Percentiles rank a stretch among this genome's conserved stretches.
phyloP scores from a whole-genome alignment of 495 filamentous ascomycete species.

The Aspergillus taichungensis region DNA sequence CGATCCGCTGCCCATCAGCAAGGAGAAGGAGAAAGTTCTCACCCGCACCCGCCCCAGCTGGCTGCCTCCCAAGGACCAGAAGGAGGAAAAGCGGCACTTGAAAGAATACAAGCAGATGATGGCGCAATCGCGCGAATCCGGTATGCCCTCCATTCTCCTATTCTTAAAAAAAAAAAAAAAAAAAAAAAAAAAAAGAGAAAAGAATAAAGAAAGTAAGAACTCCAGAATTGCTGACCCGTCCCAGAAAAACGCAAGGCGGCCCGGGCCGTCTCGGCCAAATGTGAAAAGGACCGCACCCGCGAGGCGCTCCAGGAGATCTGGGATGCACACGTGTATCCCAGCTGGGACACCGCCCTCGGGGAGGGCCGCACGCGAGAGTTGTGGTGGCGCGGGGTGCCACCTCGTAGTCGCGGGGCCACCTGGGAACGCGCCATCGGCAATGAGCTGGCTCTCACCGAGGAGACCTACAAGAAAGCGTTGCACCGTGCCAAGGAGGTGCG shows the following conservation, averaged over 20 bases:
- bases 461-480: conserved; percentile 72
- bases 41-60: conserved; percentile 88
- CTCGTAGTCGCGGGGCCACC: conserved; percentile 69
- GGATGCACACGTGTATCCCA: conserved; percentile 79
- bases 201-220: no score
- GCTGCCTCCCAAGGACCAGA: conserved; percentile 89
- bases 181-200: no score
- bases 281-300: conserved; percentile 60
- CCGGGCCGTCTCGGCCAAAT: conserved; percentile 39
- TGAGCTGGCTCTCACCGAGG: conserved; percentile 65
- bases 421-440: conserved; percentile 88
- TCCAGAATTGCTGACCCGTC: conserved; percentile 1
- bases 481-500: conserved; percentile 62
- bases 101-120: conserved; percentile 94
- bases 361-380: conserved; percentile 73
- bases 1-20: conserved; percentile 88
- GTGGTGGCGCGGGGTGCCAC: conserved; percentile 89
- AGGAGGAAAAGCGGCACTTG: conserved; percentile 84
- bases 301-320: conserved; percentile 61
- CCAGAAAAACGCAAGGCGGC: conserved; percentile 42
- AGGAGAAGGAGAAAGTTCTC: conserved; percentile 90
- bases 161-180: no score
- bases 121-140: conserved; percentile 65
- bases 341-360: conserved; percentile 70
- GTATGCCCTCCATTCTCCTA: conserved; percentile 26